Evolutionary conservation across 2,329 filamentous ascomycete genomes (phyloP), one percentile per base, ranked within the genome.

Genomic region (Setomelanomma holmii): DNA sequence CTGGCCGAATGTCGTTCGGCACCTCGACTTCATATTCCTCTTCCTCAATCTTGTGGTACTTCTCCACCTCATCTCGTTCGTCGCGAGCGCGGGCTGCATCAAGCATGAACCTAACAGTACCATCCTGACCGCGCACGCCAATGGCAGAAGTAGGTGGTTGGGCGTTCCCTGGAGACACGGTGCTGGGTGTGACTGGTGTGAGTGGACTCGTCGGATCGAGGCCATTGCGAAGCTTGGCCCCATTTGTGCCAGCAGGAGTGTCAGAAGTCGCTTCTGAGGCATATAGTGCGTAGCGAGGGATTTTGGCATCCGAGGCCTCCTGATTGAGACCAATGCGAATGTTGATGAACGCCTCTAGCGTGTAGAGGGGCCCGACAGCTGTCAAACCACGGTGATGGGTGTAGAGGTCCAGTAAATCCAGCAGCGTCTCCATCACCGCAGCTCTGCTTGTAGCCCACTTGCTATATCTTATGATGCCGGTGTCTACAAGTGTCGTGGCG

Each of bases 401-500:
- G 74, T 97, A 98, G 2, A 98, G 83, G 68, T 99, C 93, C 21
- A 98, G 83, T 0, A 97, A 82, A 69, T 98, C 95, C 34, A 97
- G 85, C 65, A 96, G 84, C 0, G 91, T 93, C 80, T 98, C 72
- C 78, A 81, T 80, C 40, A 80, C 69, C 54, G 81, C 77, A 24
- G 75, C 76, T 22, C 79, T 67, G 14, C 65, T 78, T 0, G 78
- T 80, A 16, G 68, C 64, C 77, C 77, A 80, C 45, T 69, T 76
- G 17, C 46, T 58, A 45, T 76, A 89, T 70, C 71, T 80, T 61
- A 69, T 75, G 1, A 74, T 79, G 17, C 74, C 76, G 57, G 77
- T 78, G 39, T 71, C 72, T 3, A 71, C 56, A 54, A 75, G 84
- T 3, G 72, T 72, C 6, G 83, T 80, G 6, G 85, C 63, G 38